Evolutionary conservation across 1,284 basidiomycete species (phyloP).

Genomic region (Hymenochaete sp.): DNA sequence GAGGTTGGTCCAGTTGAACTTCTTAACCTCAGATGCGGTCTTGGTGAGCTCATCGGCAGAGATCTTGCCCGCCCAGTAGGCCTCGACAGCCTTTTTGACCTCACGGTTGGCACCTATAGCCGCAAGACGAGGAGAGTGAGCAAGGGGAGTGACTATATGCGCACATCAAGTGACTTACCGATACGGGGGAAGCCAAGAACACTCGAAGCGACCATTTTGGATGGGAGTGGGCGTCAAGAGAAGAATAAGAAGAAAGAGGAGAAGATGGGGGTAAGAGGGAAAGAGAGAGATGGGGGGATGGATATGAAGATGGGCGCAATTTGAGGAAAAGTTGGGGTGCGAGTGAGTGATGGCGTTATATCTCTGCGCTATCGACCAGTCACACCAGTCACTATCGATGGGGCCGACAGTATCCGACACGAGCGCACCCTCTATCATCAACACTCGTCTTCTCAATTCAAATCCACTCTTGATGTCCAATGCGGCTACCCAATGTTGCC

Average conservation of each 20-base stretch:
- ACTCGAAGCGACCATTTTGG: conserved; percentile 65
- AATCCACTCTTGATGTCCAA: no score
- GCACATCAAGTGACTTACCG: conserved; percentile 41
- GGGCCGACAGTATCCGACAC: no score
- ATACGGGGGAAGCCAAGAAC: conserved; percentile 98
- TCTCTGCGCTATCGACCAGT: no score
- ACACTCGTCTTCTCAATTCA: no score
- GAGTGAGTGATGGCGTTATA: no score
- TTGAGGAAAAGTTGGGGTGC: no score
- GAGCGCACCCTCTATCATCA: no score
- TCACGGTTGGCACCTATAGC: conserved; percentile 82
- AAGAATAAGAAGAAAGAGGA: conserved; percentile 3
- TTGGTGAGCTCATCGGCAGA: conserved; percentile 86
- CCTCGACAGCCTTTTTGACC: conserved; percentile 97
- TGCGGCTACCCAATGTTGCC: no score
- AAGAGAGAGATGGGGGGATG: conserved; percentile 3
- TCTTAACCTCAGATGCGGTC: conserved; percentile 83
- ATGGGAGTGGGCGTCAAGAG: conserved; percentile 1
- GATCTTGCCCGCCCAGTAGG: conserved; percentile 95
- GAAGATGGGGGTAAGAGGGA: conserved; percentile 3
- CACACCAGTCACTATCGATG: no score
- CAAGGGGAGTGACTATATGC: conserved; percentile 7
- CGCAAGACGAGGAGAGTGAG: conserved; percentile 1
- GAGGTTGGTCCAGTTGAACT: conserved; percentile 84
- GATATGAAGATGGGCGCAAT: no score